A percentile compares a stretch with the other conserved stretches of the same genome.
Conservation (phyloP, 306 rosid genomes). For the Ochetophila trinervis region DNA sequence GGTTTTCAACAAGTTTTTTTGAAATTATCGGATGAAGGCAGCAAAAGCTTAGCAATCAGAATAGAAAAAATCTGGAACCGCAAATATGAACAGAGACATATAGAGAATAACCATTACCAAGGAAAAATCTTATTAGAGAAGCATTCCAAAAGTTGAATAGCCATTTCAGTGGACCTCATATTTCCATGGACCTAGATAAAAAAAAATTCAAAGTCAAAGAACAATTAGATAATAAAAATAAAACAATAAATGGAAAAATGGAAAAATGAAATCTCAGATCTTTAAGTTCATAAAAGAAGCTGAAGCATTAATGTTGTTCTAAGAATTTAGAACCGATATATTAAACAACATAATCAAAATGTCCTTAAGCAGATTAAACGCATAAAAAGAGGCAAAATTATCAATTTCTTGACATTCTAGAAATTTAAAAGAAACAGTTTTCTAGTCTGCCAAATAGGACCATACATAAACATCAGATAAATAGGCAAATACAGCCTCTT, state of each 20-base stretch:
- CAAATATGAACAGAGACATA: neutral
- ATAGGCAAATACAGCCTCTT: slow-evolving; percentile 49
- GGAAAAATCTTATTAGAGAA: slow-evolving; percentile 72
- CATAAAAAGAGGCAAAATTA: slow-evolving; percentile 10
- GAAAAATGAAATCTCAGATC: neutral
- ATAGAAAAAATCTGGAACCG: slow-evolving; percentile 10
- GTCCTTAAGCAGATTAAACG: neutral
- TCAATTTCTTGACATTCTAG: slow-evolving; percentile 17
- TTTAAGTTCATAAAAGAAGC: neutral
- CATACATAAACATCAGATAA: slow-evolving; percentile 54
- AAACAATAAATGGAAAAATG: slow-evolving; percentile 6
- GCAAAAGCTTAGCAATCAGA: neutral
- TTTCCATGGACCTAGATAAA: slow-evolving; percentile 53
- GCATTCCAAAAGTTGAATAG: slow-evolving; percentile 71
- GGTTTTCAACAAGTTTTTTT: neutral
- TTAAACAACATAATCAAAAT: neutral
- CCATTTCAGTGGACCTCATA: slow-evolving; percentile 41
- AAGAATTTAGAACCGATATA: neutral
- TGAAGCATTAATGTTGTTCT: neutral
- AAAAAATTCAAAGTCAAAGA: slow-evolving; percentile 24
- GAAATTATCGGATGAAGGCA: neutral
- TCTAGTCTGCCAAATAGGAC: slow-evolving; percentile 20
- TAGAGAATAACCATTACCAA: slow-evolving; percentile 46
- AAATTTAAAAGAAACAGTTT: slow-evolving; percentile 16
- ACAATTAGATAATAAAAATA: slow-evolving; percentile 17